Conservation (phyloP, 73 alveolate species). For the Diophrys sp. region DNA sequence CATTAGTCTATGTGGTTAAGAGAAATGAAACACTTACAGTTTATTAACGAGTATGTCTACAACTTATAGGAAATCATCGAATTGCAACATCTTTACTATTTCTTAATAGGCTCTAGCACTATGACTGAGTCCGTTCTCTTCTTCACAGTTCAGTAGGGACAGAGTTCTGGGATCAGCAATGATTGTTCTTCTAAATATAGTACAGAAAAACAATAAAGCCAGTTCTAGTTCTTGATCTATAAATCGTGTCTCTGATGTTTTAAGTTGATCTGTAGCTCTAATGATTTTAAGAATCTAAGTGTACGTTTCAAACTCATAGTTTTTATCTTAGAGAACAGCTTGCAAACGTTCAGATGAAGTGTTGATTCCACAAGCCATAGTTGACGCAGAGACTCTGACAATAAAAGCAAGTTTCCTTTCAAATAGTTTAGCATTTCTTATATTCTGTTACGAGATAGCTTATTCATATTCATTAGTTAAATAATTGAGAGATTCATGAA, state of each 20-base stretch:
- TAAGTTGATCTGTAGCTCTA: slow-evolving; percentile 14
- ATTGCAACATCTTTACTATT: slow-evolving; percentile 35
- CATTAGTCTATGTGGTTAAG: slow-evolving; percentile 1
- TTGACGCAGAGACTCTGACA: not conserved
- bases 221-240: slow-evolving; percentile 18
- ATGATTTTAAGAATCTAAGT: slow-evolving; percentile 8
- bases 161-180: slow-evolving; percentile 42
- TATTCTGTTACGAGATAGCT: not conserved
- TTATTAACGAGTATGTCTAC: slow-evolving; percentile 40
- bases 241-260: slow-evolving; percentile 1
- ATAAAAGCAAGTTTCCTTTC: not conserved
- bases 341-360: not conserved
- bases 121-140: not conserved
- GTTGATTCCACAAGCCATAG: not conserved
- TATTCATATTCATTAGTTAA: not conserved
- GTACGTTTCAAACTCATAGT: slow-evolving; percentile 22
- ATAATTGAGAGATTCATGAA: not conserved
- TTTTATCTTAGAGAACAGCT: slow-evolving; percentile 1
- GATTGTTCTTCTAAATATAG: slow-evolving; percentile 18
- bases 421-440: not conserved
- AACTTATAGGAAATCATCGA: slow-evolving; percentile 19
- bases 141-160: not conserved
- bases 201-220: slow-evolving; percentile 26
- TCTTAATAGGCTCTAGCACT: slow-evolving; percentile 8
- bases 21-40: slow-evolving; percentile 10